Evolutionary conservation across 208 protist species (phyloP), one percentile per base, ranked within the genome.

Genomic region (Crithidia fasciculata): DNA sequence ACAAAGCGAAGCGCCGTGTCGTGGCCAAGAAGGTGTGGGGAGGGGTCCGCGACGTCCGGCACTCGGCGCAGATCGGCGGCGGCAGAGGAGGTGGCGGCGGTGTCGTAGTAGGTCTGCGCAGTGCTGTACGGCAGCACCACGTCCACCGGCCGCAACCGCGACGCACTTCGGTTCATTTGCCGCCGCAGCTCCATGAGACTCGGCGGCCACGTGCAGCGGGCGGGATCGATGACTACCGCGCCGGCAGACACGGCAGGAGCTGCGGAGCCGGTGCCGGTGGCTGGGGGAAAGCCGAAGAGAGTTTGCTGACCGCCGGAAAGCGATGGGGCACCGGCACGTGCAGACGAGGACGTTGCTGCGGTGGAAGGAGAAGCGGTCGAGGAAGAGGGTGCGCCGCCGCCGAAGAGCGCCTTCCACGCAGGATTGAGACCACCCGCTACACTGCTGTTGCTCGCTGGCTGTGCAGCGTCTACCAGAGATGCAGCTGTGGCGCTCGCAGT

Each of bases 121-220:
- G 65, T 67, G 43, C 75, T 73, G 62, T 84, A 84, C 12, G 80
- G 80, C 12, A 84, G 68, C 39, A 84, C 18, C n/a, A 84, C 28
- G 53, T 76, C 74, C 45, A 84, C 71, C 15, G 74, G 75, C 19
- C 69, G 80, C 43, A 64, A 36, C 19, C 47, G 44, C 10, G 53
- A n/a, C 16, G 43, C 4, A 52, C 36, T 68, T 15, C 41, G 8
- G 39, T 19, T 36, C n/a, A 53, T 36, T 10, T 71, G 67, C 62
- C 45, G 13, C 19, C 68, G 54, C 18, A 80, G 60, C 41, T 80
- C 74, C 2, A 6, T 19, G 5, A 58, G 37, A n/a, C 50, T 74
- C 13, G 74, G 74, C 15, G 74, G 74, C 74, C 74, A 80, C 55
- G 74, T 68, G 53, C 50, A 69, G 28, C 74, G 67, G 16, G 61